Base-by-base conservation (phyloP, 2,329 filamentous ascomycete species). In the Thermothelomyces thermophilus region DNA sequence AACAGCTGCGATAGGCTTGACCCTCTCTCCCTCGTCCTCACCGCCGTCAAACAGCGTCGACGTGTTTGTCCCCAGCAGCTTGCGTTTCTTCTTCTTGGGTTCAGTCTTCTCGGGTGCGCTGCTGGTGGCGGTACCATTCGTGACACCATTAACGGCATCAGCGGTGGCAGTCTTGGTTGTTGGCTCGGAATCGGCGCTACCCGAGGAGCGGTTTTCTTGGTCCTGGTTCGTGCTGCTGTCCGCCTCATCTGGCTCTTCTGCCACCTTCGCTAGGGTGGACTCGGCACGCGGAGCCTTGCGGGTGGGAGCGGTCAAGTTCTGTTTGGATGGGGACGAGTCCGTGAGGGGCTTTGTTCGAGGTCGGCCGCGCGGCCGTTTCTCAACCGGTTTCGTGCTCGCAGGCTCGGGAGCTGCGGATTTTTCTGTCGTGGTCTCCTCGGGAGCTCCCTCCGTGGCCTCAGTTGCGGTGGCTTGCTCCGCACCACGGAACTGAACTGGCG, bases 1-100 rank as follows among this genome's bases (percentile, higher is more conserved):
- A 37, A 28, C 44, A 26, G 49, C 40, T 31, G 41, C 59, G 62
- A 63, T 11, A 42, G 49, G 20, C 2, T 53, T 49, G 19, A 60
- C 59, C 16, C 52, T 56, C 24, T 60, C 62, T 24, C 63, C 69
- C 52, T 79, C 79, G 8, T 86, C 84, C 4, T 83, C 83, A 52
- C 84, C 47, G 7, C 26, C 83, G 51, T 86, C 83, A 58, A 91
- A 88, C 5, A 93, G 64, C 3, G 81, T 86, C 10, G 80, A 86
- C 56, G 81, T 80, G 41, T 77, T 79, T 19, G 76, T 70, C 3
- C 83, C 81, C 1, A 87, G 72, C 5, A 88, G 69, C 67, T 88
- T 90, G 55, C 85, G 80, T 72, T 85, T 90, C 74, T 84, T 88
- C 63, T 80, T 83, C 66, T 74, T 78, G 6, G 66, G 70, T 56